Evolutionary conservation across 768 basidiomycete species (phyloP).

Genomic region (Tulasnella sp.): DNA sequence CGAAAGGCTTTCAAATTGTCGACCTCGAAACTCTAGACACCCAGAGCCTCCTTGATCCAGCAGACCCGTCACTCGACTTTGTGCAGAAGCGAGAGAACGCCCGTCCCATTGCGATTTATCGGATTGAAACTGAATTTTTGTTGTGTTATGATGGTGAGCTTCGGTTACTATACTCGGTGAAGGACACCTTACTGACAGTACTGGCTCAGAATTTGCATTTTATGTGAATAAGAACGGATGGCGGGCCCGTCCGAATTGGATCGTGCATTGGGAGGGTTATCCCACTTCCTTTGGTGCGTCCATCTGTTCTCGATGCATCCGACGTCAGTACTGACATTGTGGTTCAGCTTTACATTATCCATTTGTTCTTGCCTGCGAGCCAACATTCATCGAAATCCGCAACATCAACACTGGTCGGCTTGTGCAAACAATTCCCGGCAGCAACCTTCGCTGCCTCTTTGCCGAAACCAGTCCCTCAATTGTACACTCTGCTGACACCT

Average conservation of each 20-base stretch:
- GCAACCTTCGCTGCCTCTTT: slow-evolving; percentile 86
- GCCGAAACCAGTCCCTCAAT: slow-evolving; percentile 90
- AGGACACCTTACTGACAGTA: neutral
- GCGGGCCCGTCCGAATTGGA: slow-evolving; percentile 86
- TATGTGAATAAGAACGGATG: slow-evolving; percentile 98
- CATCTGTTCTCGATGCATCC: neutral
- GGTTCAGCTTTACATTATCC: slow-evolving; percentile 89
- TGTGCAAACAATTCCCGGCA: slow-evolving; percentile 93
- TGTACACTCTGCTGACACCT: slow-evolving; percentile 47
- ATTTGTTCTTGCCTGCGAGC: slow-evolving; percentile 95
- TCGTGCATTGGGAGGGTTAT: slow-evolving; percentile 95
- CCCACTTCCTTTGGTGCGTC: slow-evolving; percentile 91
- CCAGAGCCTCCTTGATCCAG: slow-evolving; percentile 91
- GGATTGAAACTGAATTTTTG: slow-evolving; percentile 94
- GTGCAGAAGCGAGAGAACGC: slow-evolving; percentile 87
- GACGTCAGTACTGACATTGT: no score
- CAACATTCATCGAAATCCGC: slow-evolving; percentile 93
- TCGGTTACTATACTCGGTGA: slow-evolving; percentile 1
- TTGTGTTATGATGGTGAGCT: slow-evolving; percentile 93
- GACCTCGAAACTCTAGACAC: slow-evolving; percentile 97
- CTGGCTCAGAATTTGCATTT: slow-evolving; percentile 86
- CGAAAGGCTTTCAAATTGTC: slow-evolving; percentile 98
- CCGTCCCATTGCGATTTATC: slow-evolving; percentile 93
- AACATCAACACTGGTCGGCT: slow-evolving; percentile 91
- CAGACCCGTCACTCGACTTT: slow-evolving; percentile 89